Conservation (phyloP, 2,329 filamentous ascomycete genomes). For the Orbilia brochopaga region DNA sequence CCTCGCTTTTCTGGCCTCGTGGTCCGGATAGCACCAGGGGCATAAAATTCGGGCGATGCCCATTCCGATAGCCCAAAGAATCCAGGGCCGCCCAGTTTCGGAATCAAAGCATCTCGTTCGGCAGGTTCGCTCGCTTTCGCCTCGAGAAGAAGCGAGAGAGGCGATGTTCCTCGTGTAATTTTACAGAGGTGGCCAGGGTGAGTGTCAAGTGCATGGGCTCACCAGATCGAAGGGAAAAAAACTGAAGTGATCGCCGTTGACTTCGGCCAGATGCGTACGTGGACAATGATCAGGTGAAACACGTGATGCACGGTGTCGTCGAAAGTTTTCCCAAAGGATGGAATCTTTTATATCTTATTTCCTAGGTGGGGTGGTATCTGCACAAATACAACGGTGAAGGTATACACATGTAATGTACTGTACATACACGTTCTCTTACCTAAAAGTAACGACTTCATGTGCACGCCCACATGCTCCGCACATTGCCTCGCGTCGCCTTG, state of each 20-base stretch:
- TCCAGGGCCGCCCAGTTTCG: constrained; percentile 22
- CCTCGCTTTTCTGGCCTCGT: background rate
- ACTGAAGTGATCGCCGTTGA: constrained; percentile 34
- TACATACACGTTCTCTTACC: background rate
- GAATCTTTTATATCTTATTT: too few relatives aligned
- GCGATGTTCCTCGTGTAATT: constrained; percentile 5
- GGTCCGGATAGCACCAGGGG: background rate
- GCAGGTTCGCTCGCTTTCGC: constrained; percentile 14
- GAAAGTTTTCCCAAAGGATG: too few relatives aligned
- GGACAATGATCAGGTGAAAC: background rate
- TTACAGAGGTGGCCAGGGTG: background rate
- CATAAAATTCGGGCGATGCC: background rate
- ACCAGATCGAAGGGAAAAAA: constrained; percentile 3
- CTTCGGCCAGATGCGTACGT: constrained; percentile 5
- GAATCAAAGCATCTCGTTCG: constrained; percentile 22
- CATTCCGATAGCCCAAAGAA: background rate
- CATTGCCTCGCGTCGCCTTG: background rate
- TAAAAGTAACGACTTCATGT: background rate
- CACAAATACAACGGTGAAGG: too few relatives aligned
- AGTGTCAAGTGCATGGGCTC: background rate
- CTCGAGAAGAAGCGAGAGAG: constrained; percentile 1
- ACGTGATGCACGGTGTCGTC: too few relatives aligned
- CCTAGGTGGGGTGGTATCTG: too few relatives aligned
- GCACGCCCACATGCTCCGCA: background rate
- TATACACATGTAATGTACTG: too few relatives aligned